Base-by-base conservation (phyloP, 1,284 basidiomycete genomes). In the Paramarasmius palmivorus region DNA sequence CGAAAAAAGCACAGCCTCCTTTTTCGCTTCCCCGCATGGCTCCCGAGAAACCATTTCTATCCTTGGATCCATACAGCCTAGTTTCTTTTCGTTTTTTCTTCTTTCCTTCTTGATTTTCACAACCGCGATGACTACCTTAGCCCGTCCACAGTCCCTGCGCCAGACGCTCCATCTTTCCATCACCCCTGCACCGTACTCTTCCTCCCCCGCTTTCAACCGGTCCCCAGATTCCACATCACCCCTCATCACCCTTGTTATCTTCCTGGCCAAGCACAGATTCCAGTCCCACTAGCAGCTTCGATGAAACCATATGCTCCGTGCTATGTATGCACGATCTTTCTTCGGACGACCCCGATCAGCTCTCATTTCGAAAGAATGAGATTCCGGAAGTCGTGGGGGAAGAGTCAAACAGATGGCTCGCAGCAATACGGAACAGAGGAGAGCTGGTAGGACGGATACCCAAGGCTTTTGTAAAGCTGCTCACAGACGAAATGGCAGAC, bases 321-420 rank as follows among this genome's bases (percentile, higher is more conserved):
- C 65, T 86, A 12, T 88, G 86, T 66, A 71, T 86, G 62, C 78
- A 84, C 62, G 84, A 90, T 68, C 90, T 86, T 60, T 63, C 73
- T 19, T 78, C 85, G 2, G 70, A 75, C 17, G 89, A 90, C 58
- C 68, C 74, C 10, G 78, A 77, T 61, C 83, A 86, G 55, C 74
- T 90, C 15, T 70, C 79, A 1, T 89, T 90, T 66, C 67, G 67
- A 37, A 79, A 80, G 68, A 80, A 82, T 57, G 88, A 90, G 58
- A 77, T 90, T 10, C 68, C 91, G 26, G 77, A 81, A 26, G 73
- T 91, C 47, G 73, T 90, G 38, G 82, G 82, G 66, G 74, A 78
- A 64, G 86, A 90, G 65, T 74, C 77, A n/a, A 80, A 82, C 3
- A 88, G 89, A 6, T 90, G 88, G 88, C 90, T 87, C 86, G 88